Base-by-base conservation (phyloP, 108 stramenopile genomes). In the Nitzschia palea region DNA sequence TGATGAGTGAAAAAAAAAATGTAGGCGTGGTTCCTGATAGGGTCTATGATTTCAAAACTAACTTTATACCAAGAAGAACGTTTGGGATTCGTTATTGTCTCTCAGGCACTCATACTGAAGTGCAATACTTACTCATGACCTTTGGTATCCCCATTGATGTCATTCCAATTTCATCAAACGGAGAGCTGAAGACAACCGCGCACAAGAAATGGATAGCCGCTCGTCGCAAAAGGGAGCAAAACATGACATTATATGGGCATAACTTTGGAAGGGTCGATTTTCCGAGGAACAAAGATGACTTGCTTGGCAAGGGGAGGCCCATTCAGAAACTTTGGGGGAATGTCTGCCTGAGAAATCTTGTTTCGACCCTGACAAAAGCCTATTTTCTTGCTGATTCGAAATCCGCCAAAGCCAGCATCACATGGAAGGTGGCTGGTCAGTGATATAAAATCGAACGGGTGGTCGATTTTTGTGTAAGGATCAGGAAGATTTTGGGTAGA, bases 301-400 rank as follows among this genome's bases (percentile, higher is more conserved):
- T 62, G 9, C 25, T 62, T 62, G 60, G 60, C 50, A 42, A 44
- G 20, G 63, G 63, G 4, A 30, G 27, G 9, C 63, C 63, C 4
- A 9, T 64, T 51, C 47, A 47, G 28, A 22, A 64, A 15, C 63
- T 50, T 32, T 4, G 15, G 4, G 63, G 63, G 6, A 64, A 64
- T 30, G 5, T 32, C 9, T 27, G 50, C 5, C 20, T 50, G 14
- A 37, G 25, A 30, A 6, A 20, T 10, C 47, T 64, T 9, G 50
- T 64, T 51, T 6, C 18, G 47, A 8, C 10, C 17, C 17, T 9
- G 4, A 6, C 26, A 29, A n/a, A 64, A 17, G 29, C 44, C 12
- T 64, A 64, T 30, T 25, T 28, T 8, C 22, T n/a, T 3, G 23
- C 47, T 5, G 14, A 12, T 12, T 22, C 50, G 14, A 47, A 64